Evolutionary conservation across 2,329 filamentous ascomycete species (phyloP).

Genomic region (Aspergillus novofumigatus): DNA sequence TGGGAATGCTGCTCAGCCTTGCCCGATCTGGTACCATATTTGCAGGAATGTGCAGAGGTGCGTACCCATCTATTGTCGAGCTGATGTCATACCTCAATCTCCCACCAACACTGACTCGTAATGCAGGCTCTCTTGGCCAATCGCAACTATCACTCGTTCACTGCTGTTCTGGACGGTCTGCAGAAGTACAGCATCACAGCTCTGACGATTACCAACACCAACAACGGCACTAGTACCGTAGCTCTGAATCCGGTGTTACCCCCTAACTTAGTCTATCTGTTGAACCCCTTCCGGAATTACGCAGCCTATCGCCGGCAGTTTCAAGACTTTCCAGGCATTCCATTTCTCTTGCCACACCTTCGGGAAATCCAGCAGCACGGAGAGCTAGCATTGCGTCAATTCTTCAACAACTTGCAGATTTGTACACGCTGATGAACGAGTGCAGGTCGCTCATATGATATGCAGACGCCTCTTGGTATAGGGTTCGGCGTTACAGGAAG

Average conservation of each 20-base stretch:
- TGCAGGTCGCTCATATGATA: constrained; percentile 1
- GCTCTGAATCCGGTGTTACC: constrained; percentile 22
- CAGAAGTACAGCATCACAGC: constrained; percentile 29
- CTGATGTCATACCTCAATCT: neutral
- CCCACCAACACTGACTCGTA: constrained; percentile 2
- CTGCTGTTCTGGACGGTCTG: constrained; percentile 34
- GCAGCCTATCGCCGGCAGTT: constrained; percentile 33
- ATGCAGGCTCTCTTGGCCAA: constrained; percentile 25
- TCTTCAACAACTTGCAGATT: constrained; percentile 24
- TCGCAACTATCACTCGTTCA: constrained; percentile 36
- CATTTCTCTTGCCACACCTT: constrained; percentile 37
- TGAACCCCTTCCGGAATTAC: constrained; percentile 32
- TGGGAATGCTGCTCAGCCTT: constrained; percentile 38
- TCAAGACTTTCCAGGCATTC: constrained; percentile 30
- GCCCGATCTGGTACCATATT: constrained; percentile 27
- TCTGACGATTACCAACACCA: constrained; percentile 14
- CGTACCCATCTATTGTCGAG: constrained; percentile 8
- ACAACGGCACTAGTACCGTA: constrained; percentile 14
- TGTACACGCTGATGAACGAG: constrained; percentile 20
- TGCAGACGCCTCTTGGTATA: neutral
- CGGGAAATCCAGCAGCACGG: constrained; percentile 29
- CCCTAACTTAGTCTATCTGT: constrained; percentile 21
- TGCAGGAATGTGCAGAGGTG: constrained; percentile 36
- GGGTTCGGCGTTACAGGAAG: neutral
- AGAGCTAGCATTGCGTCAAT: constrained; percentile 21